These are phyloP conservation scores for Aspergillus brasiliensis DNA, from an alignment of 2,329 filamentous ascomycete species.

Conservation along the genomic window DNA sequence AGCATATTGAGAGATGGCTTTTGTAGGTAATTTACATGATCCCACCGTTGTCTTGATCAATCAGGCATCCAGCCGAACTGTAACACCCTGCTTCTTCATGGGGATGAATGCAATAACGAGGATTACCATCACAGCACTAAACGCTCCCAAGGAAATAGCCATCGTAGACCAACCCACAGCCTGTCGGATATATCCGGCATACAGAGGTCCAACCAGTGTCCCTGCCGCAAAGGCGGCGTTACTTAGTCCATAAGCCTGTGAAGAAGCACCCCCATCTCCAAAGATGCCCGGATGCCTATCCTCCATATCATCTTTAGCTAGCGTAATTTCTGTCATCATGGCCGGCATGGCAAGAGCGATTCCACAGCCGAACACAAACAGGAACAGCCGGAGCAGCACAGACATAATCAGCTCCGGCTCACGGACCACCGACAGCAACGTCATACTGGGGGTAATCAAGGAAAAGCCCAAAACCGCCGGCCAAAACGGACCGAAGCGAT, in stretches of 20 bases:
- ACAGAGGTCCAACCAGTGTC: slow-evolving; percentile 52
- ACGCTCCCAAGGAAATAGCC: slow-evolving; percentile 22
- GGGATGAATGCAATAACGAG: not conserved
- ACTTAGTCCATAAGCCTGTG: slow-evolving; percentile 58
- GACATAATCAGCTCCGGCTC: not conserved
- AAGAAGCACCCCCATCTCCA: slow-evolving; percentile 53
- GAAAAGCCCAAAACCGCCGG: slow-evolving; percentile 10
- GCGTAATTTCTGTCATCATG: slow-evolving; percentile 52
- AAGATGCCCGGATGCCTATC: slow-evolving; percentile 49
- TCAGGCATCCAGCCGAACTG: too few species aligned
- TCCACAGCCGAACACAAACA: slow-evolving; percentile 11
- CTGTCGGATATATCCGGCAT: slow-evolving; percentile 49
- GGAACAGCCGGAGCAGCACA: slow-evolving; percentile 8
- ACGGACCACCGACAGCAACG: slow-evolving; percentile 10
- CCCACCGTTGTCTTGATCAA: not conserved
- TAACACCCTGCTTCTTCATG: not conserved
- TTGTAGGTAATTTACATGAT: not conserved
- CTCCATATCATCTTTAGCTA: slow-evolving; percentile 43
- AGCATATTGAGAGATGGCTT: not conserved
- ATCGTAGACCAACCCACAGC: slow-evolving; percentile 54
- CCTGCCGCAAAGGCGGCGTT: slow-evolving; percentile 55
- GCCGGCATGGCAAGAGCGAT: slow-evolving; percentile 62
- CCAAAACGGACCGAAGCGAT: slow-evolving; percentile 12
- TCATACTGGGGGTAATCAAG: slow-evolving; percentile 10
- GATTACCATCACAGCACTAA: not conserved